Evolutionary conservation across 192 early-diverging fungal genomes (phyloP), one percentile per base, ranked within the genome.

Genomic region (Coemansia sp.): DNA sequence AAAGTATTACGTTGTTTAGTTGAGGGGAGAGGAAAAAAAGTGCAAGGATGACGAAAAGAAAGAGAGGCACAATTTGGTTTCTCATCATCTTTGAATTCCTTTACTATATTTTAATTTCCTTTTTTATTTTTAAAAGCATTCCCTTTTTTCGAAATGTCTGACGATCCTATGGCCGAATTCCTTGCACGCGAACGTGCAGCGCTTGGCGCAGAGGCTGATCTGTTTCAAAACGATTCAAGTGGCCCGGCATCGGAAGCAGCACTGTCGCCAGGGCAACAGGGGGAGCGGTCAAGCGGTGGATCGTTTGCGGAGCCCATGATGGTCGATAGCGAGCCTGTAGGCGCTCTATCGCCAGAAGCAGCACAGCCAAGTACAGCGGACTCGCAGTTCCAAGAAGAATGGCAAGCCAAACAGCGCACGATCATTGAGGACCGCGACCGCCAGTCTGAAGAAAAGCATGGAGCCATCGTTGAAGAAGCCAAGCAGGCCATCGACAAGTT

Each of bases 141-240:
- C n/a, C 20, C 25, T 8, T 13, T 23, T 34, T n/a, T 30, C 33
- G 49, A 33, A 70, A 81, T 81, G 74, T 63, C 70, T 25, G 74
- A 77, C 60, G 90, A 93, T 62, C 89, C 89, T 25, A 88, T 85
- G 30, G 86, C 86, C 63, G 89, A 91, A 40, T 93, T 93, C 58
- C 84, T 93, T 48, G 90, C 91, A 21, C 84, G 87, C 59, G 91
- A 93, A 77, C 86, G 87, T 29, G 90, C 86, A 15, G 79, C 84
- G 18, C 79, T 93, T 34, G 91, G 91, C 48, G 84, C 84, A 18
- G 90, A 90, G 62, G 88, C 89, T 20, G 87, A 88, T 71, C 74
- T 87, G 42, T 87, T 92, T 60, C 70, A 75, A 42, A 30, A 61
- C 5, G 58, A 49, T 25, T 49, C 33, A 15, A 21, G n/a, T 45